These are phyloP conservation scores for Trypanosoma melophagium DNA, from an alignment of 208 protist species.

Conservation along the genomic window DNA sequence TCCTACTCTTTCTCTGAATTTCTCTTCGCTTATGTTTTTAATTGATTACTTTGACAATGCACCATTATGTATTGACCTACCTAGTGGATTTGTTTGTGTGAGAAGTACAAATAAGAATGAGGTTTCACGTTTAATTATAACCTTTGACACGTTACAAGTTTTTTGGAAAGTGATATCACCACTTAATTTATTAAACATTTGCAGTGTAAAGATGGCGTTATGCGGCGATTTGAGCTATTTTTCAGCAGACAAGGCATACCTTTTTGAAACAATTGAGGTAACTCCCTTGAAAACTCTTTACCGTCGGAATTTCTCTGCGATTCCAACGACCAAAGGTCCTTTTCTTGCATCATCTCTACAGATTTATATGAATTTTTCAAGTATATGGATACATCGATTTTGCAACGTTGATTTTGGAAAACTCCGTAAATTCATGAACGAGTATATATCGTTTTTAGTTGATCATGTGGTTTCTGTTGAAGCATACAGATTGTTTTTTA, in stretches of 20 bases:
- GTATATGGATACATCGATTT: slow-evolving; percentile 31
- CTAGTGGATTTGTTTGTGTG: neutral
- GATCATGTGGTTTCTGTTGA: slow-evolving; percentile 44
- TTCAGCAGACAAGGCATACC: slow-evolving; percentile 14
- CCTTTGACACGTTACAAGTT: neutral
- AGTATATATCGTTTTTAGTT: slow-evolving; percentile 31
- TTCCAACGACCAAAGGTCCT: slow-evolving; percentile 29
- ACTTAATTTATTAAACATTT: neutral
- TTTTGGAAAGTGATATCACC: neutral
- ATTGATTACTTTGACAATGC: slow-evolving; percentile 8
- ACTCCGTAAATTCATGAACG: slow-evolving; percentile 13
- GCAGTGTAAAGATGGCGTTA: neutral
- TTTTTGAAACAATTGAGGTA: slow-evolving; percentile 28
- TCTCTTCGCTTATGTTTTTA: slow-evolving; percentile 13
- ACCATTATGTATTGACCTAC: neutral
- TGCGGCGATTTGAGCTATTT: slow-evolving; percentile 8
- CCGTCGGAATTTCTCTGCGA: slow-evolving; percentile 11
- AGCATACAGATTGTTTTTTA: slow-evolving; percentile 57
- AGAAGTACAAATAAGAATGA: neutral
- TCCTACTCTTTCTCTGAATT: neutral
- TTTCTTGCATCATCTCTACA: slow-evolving; percentile 55
- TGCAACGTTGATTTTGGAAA: slow-evolving; percentile 15
- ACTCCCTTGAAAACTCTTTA: slow-evolving; percentile 20
- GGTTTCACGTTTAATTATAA: neutral
- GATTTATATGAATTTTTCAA: slow-evolving; percentile 23